Conservation (phyloP, 1,284 basidiomycete species). For the Apiotrichum mycotoxinovorans region DNA sequence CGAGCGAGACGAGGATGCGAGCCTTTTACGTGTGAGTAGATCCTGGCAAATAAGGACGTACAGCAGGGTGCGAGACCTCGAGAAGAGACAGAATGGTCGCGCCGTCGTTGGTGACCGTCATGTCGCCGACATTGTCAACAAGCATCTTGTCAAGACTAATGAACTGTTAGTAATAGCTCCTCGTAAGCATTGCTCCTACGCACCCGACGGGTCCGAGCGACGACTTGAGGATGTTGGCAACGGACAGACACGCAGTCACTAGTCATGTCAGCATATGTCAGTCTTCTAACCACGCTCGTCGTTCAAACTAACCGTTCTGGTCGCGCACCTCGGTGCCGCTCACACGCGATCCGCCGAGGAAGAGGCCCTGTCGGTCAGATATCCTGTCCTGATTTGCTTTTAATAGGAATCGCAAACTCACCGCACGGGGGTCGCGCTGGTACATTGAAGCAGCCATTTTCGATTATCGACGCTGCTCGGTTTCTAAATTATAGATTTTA, state of each 20-base stretch:
- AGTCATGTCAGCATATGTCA: too few relatives aligned
- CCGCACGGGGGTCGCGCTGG: conserved; percentile 50
- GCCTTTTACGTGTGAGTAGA: conserved; percentile 44
- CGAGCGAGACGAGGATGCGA: conserved; percentile 94
- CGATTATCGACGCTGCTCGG: neutral
- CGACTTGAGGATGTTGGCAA: conserved; percentile 97
- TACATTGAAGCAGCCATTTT: conserved; percentile 51
- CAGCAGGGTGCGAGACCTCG: conserved; percentile 90
- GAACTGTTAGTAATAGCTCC: neutral
- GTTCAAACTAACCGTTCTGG: conserved; percentile 72
- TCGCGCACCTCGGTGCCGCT: conserved; percentile 94
- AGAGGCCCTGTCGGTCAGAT: conserved; percentile 60
- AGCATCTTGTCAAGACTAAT: conserved; percentile 95
- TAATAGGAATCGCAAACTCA: conserved; percentile 21
- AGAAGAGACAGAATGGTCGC: conserved; percentile 93
- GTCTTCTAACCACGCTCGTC: neutral
- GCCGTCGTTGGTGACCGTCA: conserved; percentile 99
- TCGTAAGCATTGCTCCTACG: conserved; percentile 14
- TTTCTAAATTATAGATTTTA: neutral
- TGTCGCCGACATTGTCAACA: conserved; percentile 98
- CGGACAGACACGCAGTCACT: conserved; percentile 94
- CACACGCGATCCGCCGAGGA: conserved; percentile 88
- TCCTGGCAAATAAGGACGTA: conserved; percentile 27
- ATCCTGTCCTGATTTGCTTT: neutral
- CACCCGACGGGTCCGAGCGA: conserved; percentile 83